phyloP scores from a whole-genome alignment of 257 asterid species.

The Phtheirospermum japonicum region DNA sequence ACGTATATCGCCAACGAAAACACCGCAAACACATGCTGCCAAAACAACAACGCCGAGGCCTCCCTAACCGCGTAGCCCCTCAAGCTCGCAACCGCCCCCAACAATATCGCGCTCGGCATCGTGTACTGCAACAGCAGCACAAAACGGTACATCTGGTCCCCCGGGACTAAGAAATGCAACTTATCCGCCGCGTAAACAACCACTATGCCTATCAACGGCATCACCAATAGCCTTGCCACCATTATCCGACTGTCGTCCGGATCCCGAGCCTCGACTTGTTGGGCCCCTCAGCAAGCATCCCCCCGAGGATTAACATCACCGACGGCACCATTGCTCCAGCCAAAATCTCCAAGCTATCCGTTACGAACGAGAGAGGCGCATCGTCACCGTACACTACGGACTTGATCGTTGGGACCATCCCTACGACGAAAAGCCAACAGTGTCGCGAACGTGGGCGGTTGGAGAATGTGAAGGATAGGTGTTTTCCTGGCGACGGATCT shows the following conservation, averaged over 20 bases:
- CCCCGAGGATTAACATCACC: too few species aligned
- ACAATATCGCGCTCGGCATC: too few species aligned
- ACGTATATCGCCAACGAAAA: constrained; percentile 60
- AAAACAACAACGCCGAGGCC: too few species aligned
- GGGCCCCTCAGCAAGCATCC: too few species aligned
- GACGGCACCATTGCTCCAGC: too few species aligned
- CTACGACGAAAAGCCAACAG: constrained; percentile 59
- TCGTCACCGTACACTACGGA: constrained; percentile 59
- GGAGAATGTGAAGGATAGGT: constrained; percentile 69
- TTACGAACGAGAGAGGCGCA: constrained; percentile 71
- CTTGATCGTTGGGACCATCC: too few species aligned
- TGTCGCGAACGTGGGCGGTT: constrained; percentile 89
- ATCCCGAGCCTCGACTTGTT: too few species aligned
- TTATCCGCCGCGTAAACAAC: constrained; percentile 58
- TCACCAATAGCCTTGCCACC: constrained; percentile 73
- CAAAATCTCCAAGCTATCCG: constrained; percentile 73
- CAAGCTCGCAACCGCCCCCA: too few species aligned
- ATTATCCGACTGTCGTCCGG: constrained; percentile 69
- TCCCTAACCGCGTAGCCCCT: too few species aligned
- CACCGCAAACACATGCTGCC: constrained; percentile 78
- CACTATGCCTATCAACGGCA: constrained; percentile 57
- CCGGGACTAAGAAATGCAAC: constrained; percentile 44
- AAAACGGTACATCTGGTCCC: constrained; percentile 73
- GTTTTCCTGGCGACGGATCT: constrained; percentile 73
- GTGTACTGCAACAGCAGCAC: too few species aligned